phyloP scores from a whole-genome alignment of 768 basidiomycete species.

The Naganishia randhawae region DNA sequence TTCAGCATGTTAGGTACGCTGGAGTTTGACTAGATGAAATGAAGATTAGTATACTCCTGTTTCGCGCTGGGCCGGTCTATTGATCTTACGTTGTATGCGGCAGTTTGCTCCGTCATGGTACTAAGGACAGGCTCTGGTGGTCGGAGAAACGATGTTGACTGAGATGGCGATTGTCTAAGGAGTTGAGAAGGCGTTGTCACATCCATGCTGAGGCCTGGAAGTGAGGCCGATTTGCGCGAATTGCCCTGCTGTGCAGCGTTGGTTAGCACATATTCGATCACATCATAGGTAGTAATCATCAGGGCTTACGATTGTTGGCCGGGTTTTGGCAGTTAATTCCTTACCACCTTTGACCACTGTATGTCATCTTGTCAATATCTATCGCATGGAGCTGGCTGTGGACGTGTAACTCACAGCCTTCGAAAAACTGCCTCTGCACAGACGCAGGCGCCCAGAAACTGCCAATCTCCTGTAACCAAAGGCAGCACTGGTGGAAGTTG shows the following conservation, averaged over 20 bases:
- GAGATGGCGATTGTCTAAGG: not conserved
- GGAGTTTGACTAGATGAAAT: not conserved
- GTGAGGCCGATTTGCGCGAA: not conserved
- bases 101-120: not conserved
- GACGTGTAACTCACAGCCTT: constrained; percentile 39
- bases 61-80: not conserved
- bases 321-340: not conserved
- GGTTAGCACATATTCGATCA: not conserved
- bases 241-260: not conserved
- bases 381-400: not conserved
- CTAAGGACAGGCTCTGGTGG: not conserved
- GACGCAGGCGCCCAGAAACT: constrained; percentile 41
- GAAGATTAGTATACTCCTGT: not conserved
- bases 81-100: not conserved
- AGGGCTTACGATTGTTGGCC: not conserved
- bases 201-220: not conserved
- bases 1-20: not conserved
- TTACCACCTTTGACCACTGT: constrained; percentile 15
- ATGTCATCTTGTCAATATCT: not conserved
- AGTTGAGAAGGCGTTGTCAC: not conserved
- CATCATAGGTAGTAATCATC: not conserved
- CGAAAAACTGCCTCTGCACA: constrained; percentile 40
- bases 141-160: not conserved
- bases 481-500: constrained; percentile 41
- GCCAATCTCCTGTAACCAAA: constrained; percentile 38